Conservation (phyloP, 176 grass and related monocot genomes). For the Elymus sibiricus region DNA sequence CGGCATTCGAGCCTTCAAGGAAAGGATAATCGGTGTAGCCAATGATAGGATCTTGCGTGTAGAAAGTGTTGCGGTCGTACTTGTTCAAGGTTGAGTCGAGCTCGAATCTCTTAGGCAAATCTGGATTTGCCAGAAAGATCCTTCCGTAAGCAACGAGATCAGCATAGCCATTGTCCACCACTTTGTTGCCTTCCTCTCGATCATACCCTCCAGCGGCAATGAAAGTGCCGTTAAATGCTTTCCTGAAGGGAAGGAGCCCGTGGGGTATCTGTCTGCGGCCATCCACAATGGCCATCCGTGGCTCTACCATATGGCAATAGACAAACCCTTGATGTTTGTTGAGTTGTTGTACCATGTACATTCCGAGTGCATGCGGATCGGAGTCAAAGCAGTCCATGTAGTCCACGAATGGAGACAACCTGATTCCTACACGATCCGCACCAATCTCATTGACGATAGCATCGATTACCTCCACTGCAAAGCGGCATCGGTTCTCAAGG, state of each 20-base stretch:
- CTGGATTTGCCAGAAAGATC: slow-evolving; percentile 34
- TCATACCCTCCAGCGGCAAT: slow-evolving; percentile 22
- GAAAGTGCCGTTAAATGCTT: slow-evolving; percentile 8
- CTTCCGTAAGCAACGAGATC: slow-evolving; percentile 28
- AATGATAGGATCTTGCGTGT: slow-evolving; percentile 1
- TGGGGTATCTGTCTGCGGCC: neutral
- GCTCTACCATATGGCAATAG: slow-evolving; percentile 46
- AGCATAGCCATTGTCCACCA: neutral
- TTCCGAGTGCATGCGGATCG: neutral
- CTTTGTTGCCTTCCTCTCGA: slow-evolving; percentile 18
- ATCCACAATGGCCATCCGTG: slow-evolving; percentile 3
- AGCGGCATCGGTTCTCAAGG: slow-evolving; percentile 40
- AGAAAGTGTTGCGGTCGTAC: slow-evolving; percentile 32
- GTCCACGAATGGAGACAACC: neutral
- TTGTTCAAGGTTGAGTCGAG: neutral
- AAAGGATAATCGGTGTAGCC: slow-evolving; percentile 44
- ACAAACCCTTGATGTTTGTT: neutral
- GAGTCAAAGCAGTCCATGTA: slow-evolving; percentile 29
- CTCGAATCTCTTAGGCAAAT: slow-evolving; percentile 27
- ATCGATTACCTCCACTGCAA: slow-evolving; percentile 22
- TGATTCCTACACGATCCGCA: slow-evolving; percentile 12
- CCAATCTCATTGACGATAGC: slow-evolving; percentile 18
- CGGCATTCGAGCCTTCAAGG: neutral
- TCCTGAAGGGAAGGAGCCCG: neutral
- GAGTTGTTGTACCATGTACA: slow-evolving; percentile 27